A percentile compares a stretch with the other conserved stretches of the same genome.
Evolutionary conservation across 768 basidiomycete species (phyloP).

Genomic region (Cystofilobasidium capitatum): DNA sequence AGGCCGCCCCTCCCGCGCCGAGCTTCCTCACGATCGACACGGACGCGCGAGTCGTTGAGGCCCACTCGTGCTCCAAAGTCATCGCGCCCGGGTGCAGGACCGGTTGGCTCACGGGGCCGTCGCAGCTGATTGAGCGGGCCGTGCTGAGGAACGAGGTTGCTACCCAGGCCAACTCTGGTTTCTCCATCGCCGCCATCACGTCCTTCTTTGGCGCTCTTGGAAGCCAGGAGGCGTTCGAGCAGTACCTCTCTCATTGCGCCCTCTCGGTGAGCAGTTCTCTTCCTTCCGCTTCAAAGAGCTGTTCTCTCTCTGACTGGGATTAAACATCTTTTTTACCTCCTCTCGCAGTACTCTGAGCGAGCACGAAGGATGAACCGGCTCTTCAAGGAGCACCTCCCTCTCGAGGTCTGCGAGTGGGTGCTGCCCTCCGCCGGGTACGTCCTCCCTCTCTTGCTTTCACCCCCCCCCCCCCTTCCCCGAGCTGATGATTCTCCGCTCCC

Average conservation of each 20-base stretch:
- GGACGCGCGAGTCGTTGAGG: constrained; percentile 23
- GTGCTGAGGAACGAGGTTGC: constrained; percentile 20
- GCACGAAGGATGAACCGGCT: constrained; percentile 14
- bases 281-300: not conserved
- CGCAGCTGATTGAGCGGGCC: constrained; percentile 10
- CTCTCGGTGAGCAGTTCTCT: not conserved
- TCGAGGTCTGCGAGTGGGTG: constrained; percentile 5
- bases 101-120: constrained; percentile 23
- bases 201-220: constrained; percentile 25
- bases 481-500: too few species aligned
- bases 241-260: constrained; percentile 11
- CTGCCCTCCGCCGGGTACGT: constrained; percentile 11
- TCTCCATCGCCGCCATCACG: constrained; percentile 23
- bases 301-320: not conserved
- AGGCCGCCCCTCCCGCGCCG: not conserved
- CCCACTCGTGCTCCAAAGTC: constrained; percentile 16
- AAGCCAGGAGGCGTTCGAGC: constrained; percentile 18
- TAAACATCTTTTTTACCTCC: not conserved
- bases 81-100: constrained; percentile 22
- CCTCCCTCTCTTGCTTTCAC: too few species aligned
- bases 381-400: constrained; percentile 19
- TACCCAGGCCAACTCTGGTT: constrained; percentile 20
- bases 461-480: too few species aligned
- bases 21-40: constrained; percentile 19
- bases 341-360: constrained; percentile 14